Evolutionary conservation across 2,329 filamentous ascomycete genomes (phyloP).

Genomic region (Coniochaeta sp.): DNA sequence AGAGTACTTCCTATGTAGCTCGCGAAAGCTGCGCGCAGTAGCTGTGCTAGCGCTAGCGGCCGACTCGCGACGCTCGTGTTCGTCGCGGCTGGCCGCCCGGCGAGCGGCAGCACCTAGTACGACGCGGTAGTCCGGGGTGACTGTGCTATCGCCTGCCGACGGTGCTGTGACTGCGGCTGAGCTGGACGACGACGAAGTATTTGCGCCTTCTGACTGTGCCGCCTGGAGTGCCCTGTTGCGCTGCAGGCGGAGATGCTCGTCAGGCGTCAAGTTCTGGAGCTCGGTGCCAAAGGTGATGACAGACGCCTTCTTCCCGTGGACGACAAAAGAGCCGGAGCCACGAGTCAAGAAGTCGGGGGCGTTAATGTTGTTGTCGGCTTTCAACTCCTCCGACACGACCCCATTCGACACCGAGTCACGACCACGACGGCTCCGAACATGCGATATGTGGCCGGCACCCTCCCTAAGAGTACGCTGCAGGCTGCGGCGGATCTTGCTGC

Average conservation of each 20-base stretch:
- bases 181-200: conserved; percentile 3
- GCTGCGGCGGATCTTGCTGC: conserved; percentile 70
- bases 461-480: conserved; percentile 86
- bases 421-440: conserved; percentile 67
- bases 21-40: conserved; percentile 57
- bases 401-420: conserved; percentile 62
- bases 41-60: conserved; percentile 58
- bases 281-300: conserved; percentile 96
- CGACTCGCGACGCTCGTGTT: conserved; percentile 49
- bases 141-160: conserved; percentile 3
- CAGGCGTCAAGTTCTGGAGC: conserved; percentile 68
- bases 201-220: conserved; percentile 11
- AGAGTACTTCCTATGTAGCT: conserved; percentile 53
- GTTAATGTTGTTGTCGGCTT: conserved; percentile 23
- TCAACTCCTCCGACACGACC: conserved; percentile 36
- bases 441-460: conserved; percentile 56
- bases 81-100: conserved; percentile 20
- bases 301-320: conserved; percentile 96
- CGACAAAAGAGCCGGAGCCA: conserved; percentile 81
- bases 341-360: conserved; percentile 64
- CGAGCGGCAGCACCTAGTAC: conserved; percentile 36
- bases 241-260: conserved; percentile 58
- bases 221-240: conserved; percentile 40
- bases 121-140: conserved; percentile 42
- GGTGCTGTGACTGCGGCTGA: conserved; percentile 5